Conservation (phyloP, 441 rosid species). For the Pelargonium citronellum region DNA sequence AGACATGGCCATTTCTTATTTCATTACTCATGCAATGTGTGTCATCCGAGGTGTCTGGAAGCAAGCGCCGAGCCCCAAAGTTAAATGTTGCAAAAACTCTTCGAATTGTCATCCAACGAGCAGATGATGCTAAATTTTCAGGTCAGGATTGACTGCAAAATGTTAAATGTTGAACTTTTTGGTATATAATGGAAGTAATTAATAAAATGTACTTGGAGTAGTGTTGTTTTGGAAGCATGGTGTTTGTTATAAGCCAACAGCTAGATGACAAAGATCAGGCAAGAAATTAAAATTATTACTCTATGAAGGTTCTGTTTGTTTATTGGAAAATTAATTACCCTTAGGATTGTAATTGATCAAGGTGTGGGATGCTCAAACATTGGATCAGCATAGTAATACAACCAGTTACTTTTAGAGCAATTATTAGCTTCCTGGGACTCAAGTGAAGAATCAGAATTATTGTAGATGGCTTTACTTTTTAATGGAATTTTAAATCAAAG, state of each 20-base stretch:
- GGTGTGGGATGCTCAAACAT: background rate
- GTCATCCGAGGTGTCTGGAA: constrained; percentile 57
- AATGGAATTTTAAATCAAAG: background rate
- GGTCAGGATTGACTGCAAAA: constrained; percentile 37
- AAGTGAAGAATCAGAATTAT: constrained; percentile 6
- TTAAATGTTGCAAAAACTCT: constrained; percentile 58
- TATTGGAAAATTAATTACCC: background rate
- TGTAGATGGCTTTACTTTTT: background rate
- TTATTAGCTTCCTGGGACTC: background rate
- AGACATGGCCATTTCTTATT: constrained; percentile 83
- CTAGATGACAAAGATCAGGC: background rate
- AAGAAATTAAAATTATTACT: background rate
- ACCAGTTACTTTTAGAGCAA: too few species aligned
- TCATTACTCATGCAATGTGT: constrained; percentile 65
- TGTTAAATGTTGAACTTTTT: background rate
- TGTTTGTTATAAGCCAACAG: background rate
- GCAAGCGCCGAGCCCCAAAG: constrained; percentile 69
- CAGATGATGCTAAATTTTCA: constrained; percentile 60
- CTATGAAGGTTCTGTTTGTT: background rate
- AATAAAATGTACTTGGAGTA: background rate
- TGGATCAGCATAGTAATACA: too few species aligned
- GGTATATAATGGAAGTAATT: background rate
- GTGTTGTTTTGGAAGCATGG: background rate
- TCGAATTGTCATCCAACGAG: constrained; percentile 62
- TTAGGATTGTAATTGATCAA: background rate